Percentiles rank a stretch among this genome's conserved stretches.
Evolutionary conservation across 2,329 filamentous ascomycete species (phyloP).

Genomic region (Diaporthe sp.): DNA sequence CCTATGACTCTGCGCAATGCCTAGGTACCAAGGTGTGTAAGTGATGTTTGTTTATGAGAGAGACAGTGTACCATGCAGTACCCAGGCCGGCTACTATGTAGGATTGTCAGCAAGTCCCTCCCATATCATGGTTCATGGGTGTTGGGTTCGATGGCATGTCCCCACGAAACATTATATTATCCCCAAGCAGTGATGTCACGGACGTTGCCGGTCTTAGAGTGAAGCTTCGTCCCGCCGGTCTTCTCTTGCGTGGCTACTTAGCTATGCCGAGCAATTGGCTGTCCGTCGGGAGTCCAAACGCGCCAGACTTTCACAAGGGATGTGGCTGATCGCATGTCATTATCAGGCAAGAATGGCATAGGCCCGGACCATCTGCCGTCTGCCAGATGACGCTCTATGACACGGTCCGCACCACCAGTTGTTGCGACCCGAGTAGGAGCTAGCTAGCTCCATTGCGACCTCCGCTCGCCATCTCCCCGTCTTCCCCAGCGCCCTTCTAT

Average conservation of each 20-base stretch:
- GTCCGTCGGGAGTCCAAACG: neutral
- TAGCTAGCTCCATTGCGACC: slow-evolving; percentile 18
- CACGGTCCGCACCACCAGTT: slow-evolving; percentile 5
- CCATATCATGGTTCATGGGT: no score
- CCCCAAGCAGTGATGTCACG: slow-evolving; percentile 3
- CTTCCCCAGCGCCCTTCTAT: neutral
- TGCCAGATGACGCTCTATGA: slow-evolving; percentile 30
- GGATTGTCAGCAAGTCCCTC: neutral
- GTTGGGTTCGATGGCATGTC: neutral
- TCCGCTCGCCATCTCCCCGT: neutral
- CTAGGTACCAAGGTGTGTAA: neutral
- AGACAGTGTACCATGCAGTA: neutral
- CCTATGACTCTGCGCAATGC: neutral
- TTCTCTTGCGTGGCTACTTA: neutral
- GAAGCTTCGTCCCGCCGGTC: slow-evolving; percentile 1
- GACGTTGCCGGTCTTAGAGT: neutral
- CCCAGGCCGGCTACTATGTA: neutral
- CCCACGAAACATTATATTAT: neutral
- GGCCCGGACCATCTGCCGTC: slow-evolving; percentile 21
- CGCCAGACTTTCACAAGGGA: neutral
- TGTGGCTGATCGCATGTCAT: slow-evolving; percentile 6
- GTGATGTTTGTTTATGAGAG: neutral
- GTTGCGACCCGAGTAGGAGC: neutral
- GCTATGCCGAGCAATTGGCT: neutral
- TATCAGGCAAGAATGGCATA: neutral